Evolutionary conservation across 1,139 yeast species (phyloP).

Genomic region (Candida sp.): DNA sequence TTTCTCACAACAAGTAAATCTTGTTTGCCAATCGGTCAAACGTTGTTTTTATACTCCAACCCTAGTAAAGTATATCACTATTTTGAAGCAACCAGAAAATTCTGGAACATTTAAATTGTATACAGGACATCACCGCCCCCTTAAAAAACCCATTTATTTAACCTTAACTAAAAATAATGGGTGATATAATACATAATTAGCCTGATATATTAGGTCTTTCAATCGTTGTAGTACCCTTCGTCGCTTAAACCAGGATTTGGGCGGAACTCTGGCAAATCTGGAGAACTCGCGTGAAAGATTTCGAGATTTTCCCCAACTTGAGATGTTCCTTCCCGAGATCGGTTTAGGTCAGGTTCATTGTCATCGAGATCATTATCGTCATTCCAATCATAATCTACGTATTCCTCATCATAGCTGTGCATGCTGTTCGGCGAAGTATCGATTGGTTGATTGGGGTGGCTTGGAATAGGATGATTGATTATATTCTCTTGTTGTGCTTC

Average conservation of each 20-base stretch:
- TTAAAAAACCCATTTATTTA: not conserved
- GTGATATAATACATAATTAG: not conserved
- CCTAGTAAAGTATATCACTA: not conserved
- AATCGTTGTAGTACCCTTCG: conserved; percentile 36
- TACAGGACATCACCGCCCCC: not conserved
- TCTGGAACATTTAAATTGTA: not conserved
- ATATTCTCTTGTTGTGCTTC: not conserved
- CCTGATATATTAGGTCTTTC: conserved; percentile 4
- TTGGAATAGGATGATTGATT: not conserved
- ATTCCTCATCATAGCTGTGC: conserved; percentile 20
- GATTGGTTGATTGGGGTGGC: not conserved
- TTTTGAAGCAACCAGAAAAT: not conserved
- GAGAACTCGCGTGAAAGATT: not conserved
- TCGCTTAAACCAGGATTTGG: conserved; percentile 3
- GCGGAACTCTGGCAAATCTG: not conserved
- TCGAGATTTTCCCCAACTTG: not conserved
- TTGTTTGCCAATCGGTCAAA: not conserved
- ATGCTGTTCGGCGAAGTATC: not conserved
- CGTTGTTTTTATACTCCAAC: not conserved
- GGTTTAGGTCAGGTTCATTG: not conserved
- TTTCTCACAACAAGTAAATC: not conserved
- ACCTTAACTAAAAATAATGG: not conserved
- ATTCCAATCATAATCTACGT: conserved; percentile 28
- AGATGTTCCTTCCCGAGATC: not conserved
- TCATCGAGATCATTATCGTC: conserved; percentile 12